Evolutionary conservation across 768 basidiomycete species (phyloP).

Genomic region (Psilocybe subaeruginosa): DNA sequence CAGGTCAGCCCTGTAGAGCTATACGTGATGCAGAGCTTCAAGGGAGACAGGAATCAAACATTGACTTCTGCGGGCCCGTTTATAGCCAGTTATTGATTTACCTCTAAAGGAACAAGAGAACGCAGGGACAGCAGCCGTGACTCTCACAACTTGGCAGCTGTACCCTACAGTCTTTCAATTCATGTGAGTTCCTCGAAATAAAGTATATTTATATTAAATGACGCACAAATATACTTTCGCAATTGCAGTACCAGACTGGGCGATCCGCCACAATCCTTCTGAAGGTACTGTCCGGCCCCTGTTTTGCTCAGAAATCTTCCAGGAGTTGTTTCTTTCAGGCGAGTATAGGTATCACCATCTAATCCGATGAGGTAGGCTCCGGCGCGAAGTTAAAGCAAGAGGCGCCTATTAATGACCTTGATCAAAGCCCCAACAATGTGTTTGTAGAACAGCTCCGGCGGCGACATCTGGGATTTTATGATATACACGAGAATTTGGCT

Average conservation of each 20-base stretch:
- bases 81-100: not conserved
- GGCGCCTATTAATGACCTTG: conserved; percentile 5
- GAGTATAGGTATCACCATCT: not conserved
- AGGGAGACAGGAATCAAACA: not conserved
- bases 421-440: conserved; percentile 7
- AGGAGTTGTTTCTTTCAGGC: not conserved
- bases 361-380: conserved; percentile 18
- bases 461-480: conserved; percentile 3
- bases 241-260: conserved; percentile 1
- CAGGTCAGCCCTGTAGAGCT: not conserved
- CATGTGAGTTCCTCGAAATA: not conserved
- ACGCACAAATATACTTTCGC: conserved; percentile 5
- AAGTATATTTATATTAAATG: not conserved
- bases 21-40: conserved; percentile 9
- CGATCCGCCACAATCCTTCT: conserved; percentile 18
- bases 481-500: not conserved
- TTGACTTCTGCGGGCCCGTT: not conserved
- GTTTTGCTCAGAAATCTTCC: conserved; percentile 7
- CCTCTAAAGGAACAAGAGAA: conserved; percentile 5
- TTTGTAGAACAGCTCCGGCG: conserved; percentile 4
- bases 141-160: not conserved
- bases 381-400: conserved; percentile 1
- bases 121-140: not conserved
- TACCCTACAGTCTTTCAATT: not conserved
- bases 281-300: conserved; percentile 4